Evolutionary conservation across 176 grass and related monocot genomes (phyloP), one percentile per base, ranked within the genome.

Genomic region (Hyparrhenia diplandra): DNA sequence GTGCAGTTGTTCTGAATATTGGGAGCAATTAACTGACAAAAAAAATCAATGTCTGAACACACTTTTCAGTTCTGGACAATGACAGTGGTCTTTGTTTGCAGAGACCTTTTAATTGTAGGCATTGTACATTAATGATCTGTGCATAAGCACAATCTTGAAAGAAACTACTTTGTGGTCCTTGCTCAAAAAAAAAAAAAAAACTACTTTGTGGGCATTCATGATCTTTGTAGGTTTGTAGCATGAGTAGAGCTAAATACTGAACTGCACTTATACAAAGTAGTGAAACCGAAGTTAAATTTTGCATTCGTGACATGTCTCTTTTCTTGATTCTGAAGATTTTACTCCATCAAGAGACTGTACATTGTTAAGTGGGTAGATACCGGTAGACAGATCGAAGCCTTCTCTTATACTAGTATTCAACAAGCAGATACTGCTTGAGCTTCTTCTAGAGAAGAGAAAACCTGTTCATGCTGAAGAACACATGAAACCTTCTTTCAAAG

Each of bases 391-490:
- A 67, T 25, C 10, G 5, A n/a, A 69, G 31, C 70, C 68, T 55
- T 63, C 51, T 64, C 13, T 64, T 16, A 64, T 17, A 27, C 47
- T 83, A 54, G 17, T n/a, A n/a, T 5, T 5, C 49, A 85, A 76
- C 64, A 94, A 79, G 58, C 58, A 67, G 67, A 81, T 40, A 28
- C 88, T 94, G 30, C 12, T 85, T 30, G 75, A 91, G 8, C 76
- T 90, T 80, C 88, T 94, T n/a, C 83, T 81, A n/a, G 88, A 94
- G 51, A 83, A 88, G 64, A 82, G 57, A 0, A 21, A 34, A 21
- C 58, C 5, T 67, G 12, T 73, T 59, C 54, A 83, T 77, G 30
- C 51, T 68, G 40, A 88, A 40, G 62, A 75, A 51, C 40, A 84
- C 23, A 18, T 49, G 52, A 72, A 73, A 16, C 16, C 16, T 49